A percentile compares a stretch with the other conserved stretches of the same genome.
These are phyloP conservation scores for Blastomyces silverae DNA, from an alignment of 2,329 filamentous ascomycete species.

Conservation along the genomic window DNA sequence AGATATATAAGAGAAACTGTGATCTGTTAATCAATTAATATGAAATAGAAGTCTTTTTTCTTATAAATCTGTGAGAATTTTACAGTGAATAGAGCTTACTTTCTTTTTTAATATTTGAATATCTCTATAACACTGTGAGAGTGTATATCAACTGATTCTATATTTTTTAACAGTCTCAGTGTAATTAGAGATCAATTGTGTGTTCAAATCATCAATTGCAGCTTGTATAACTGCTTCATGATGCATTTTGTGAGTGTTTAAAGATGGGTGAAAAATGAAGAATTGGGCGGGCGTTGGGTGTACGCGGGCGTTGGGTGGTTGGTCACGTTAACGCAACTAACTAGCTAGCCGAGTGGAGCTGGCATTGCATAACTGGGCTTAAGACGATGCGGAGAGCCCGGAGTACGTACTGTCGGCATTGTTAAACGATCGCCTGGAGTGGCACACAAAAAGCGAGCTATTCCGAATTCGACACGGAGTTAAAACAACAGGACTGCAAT, in stretches of 20 bases:
- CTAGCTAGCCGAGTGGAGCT: too few species aligned
- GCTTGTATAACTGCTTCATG: neutral
- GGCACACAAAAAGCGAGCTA: neutral
- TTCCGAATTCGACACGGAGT: neutral
- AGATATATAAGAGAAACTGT: too few species aligned
- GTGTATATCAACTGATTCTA: neutral
- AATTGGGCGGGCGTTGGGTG: neutral
- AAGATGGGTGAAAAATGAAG: neutral
- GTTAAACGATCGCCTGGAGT: neutral
- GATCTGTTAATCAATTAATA: too few species aligned
- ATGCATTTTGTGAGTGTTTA: neutral
- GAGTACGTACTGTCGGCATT: too few species aligned
- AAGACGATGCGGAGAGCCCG: too few species aligned
- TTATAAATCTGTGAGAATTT: neutral
- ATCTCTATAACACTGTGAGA: neutral
- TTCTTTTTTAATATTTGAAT: neutral
- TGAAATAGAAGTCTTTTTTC: neutral
- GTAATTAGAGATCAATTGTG: neutral
- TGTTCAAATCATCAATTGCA: neutral
- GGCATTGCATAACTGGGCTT: too few species aligned
- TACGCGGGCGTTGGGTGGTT: neutral
- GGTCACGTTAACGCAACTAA: too few species aligned
- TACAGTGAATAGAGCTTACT: neutral
- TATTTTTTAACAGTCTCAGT: neutral
- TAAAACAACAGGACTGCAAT: neutral